A percentile compares a stretch with the other conserved stretches of the same genome.
These are phyloP conservation scores for Ceratocystis lukuohia DNA, from an alignment of 2,329 filamentous ascomycete genomes.

Conservation along the genomic window DNA sequence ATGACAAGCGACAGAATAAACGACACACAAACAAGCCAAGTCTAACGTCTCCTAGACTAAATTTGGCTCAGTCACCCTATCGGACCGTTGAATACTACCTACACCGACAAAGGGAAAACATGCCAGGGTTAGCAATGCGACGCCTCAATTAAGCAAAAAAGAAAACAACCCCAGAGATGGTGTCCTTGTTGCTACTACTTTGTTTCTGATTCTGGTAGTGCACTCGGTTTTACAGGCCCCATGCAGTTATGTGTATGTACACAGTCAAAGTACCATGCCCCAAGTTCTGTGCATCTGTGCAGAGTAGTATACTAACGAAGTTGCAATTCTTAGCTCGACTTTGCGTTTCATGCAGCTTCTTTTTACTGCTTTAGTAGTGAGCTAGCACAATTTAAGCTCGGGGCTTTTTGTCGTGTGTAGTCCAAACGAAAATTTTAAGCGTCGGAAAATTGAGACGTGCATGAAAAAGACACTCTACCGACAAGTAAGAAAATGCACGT, in stretches of 20 bases:
- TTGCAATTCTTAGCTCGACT: background rate
- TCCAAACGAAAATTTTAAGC: background rate
- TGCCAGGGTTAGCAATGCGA: background rate
- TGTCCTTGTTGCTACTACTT: background rate
- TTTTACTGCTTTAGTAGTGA: background rate
- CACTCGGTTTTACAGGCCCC: background rate
- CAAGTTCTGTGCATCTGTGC: constrained; percentile 1
- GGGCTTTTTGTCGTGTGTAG: background rate
- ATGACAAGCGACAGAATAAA: constrained; percentile 1
- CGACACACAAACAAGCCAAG: constrained; percentile 3
- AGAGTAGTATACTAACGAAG: background rate
- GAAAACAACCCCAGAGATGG: background rate
- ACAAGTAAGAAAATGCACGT: background rate
- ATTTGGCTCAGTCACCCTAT: background rate
- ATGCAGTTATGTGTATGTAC: background rate
- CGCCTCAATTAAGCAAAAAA: background rate
- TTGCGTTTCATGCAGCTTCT: background rate
- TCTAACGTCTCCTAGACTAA: background rate
- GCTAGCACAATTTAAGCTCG: constrained; percentile 4
- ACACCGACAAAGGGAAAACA: background rate
- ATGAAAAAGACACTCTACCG: background rate
- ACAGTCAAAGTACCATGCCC: constrained; percentile 2
- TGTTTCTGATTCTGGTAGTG: background rate
- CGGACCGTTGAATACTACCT: constrained; percentile 7
- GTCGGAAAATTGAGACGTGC: constrained; percentile 9